A percentile compares a stretch with the other conserved stretches of the same genome.
phyloP scores from a whole-genome alignment of 2,329 filamentous ascomycete genomes.

The Magnaporthiopsis poae region DNA sequence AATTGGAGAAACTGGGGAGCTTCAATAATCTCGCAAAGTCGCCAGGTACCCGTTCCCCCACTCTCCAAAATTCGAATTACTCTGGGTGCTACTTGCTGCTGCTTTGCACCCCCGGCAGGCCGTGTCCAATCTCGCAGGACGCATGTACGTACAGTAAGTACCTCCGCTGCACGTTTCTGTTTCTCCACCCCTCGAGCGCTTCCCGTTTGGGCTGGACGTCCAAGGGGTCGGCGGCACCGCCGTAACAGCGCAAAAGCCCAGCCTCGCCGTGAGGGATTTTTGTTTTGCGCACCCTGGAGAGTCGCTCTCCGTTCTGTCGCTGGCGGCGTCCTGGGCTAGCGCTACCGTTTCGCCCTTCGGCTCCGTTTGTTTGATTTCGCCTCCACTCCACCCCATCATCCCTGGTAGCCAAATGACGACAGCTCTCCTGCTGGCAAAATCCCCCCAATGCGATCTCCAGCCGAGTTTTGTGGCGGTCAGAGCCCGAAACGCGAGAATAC shows the following conservation, averaged over 20 bases:
- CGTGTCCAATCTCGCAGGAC: constrained; percentile 14
- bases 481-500: background rate
- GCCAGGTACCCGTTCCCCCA: constrained; percentile 18
- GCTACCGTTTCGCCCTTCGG: background rate
- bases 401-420: background rate
- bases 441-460: background rate
- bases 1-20: constrained; percentile 14
- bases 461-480: background rate
- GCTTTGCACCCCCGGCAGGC: constrained; percentile 10
- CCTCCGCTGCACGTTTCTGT: constrained; percentile 12
- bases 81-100: background rate
- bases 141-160: constrained; percentile 9
- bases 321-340: background rate
- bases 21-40: constrained; percentile 21
- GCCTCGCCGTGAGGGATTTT: constrained; percentile 6
- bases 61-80: constrained; percentile 4
- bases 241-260: background rate
- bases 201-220: background rate
- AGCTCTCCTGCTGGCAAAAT: background rate
- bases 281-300: background rate
- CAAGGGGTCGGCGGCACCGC: background rate
- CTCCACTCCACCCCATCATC: background rate
- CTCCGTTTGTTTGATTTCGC: background rate
- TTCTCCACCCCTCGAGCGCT: background rate
- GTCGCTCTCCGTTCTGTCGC: too few species aligned